phyloP scores from a whole-genome alignment of 345 rosid species.

The Salix dunnii region DNA sequence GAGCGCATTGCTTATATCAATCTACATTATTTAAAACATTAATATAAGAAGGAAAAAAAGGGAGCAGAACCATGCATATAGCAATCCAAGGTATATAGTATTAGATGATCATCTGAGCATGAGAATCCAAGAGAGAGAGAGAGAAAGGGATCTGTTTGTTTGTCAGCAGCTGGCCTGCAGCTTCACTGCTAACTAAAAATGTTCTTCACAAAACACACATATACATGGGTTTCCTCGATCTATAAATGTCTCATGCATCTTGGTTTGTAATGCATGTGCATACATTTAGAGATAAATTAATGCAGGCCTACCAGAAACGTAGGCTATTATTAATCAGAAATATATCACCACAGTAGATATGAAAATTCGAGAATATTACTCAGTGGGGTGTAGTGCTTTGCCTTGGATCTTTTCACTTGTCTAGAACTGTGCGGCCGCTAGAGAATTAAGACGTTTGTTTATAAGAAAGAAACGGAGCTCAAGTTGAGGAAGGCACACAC shows the following conservation, averaged over 20 bases:
- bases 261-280: not conserved
- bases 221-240: not conserved
- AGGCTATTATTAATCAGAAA: not conserved
- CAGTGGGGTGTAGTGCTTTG: not conserved
- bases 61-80: not conserved
- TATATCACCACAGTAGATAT: not conserved
- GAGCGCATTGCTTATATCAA: not conserved
- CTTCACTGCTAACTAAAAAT: not conserved
- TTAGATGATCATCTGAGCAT: not conserved
- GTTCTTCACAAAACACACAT: not conserved
- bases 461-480: not conserved
- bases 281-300: not conserved
- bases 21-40: no score
- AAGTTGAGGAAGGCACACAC: not conserved
- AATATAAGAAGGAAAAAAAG: not conserved
- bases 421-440: not conserved
- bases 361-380: not conserved
- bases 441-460: not conserved
- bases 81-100: no score
- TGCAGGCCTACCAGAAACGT: slow-evolving; percentile 6
- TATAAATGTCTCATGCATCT: not conserved
- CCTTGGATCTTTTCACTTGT: not conserved
- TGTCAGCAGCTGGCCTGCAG: slow-evolving; percentile 12
- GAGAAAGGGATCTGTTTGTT: not conserved
- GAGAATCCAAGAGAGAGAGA: not conserved